phyloP scores from a whole-genome alignment of 2,329 filamentous ascomycete species.

The Cladophialophora carrionii region DNA sequence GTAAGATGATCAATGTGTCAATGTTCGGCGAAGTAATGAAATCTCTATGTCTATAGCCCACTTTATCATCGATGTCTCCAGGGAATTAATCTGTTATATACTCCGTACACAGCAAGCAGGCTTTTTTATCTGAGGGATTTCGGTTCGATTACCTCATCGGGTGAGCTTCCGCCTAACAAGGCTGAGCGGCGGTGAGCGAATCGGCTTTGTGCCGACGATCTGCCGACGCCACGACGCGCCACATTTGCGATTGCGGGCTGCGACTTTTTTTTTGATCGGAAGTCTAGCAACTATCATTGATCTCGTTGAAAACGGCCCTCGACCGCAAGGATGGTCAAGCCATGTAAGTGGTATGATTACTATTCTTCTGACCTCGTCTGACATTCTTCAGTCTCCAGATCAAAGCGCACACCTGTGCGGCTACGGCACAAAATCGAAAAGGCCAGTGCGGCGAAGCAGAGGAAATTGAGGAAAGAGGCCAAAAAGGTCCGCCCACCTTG shows the following conservation, averaged over 20 bases:
- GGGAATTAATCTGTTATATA: background rate
- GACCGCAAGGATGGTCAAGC: slow-evolving; percentile 39
- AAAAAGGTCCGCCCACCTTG: slow-evolving; percentile 65
- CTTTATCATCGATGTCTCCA: background rate
- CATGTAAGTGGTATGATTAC: slow-evolving; percentile 34
- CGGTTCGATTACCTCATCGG: slow-evolving; percentile 7
- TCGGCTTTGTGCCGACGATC: background rate
- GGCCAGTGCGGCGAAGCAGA: slow-evolving; percentile 83
- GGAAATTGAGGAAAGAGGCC: slow-evolving; percentile 81
- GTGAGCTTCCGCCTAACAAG: background rate
- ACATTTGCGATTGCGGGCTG: slow-evolving; percentile 11
- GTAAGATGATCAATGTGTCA: background rate
- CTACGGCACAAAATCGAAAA: slow-evolving; percentile 97
- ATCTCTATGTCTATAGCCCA: background rate
- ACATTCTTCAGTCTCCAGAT: slow-evolving; percentile 74
- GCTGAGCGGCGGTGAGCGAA: background rate
- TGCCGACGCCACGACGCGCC: background rate
- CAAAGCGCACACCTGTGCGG: slow-evolving; percentile 86
- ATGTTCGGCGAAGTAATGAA: background rate
- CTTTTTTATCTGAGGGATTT: background rate
- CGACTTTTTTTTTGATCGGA: slow-evolving; percentile 7
- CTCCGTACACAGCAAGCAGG: background rate
- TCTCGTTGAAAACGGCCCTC: background rate
- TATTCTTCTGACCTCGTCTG: slow-evolving; percentile 9
- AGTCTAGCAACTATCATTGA: background rate